phyloP scores from a whole-genome alignment of 2,329 filamentous ascomycete genomes.

The Epichloe coenophiala region DNA sequence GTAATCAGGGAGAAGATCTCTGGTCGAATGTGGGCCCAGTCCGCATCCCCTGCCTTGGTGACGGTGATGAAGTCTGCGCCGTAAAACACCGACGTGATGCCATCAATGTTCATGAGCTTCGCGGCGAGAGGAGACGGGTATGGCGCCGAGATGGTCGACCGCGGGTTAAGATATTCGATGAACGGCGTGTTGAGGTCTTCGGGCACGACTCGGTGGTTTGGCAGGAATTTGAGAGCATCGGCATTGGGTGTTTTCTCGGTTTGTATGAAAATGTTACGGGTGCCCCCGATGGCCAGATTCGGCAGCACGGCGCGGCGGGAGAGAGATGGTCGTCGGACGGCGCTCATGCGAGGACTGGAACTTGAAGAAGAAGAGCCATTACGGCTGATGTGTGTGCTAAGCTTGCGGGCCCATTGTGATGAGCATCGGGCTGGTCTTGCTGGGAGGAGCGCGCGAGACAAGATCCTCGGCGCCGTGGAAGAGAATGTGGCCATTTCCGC shows the following conservation, averaged over 20 bases:
- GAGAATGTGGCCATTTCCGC: slow-evolving; percentile 10
- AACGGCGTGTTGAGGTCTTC: slow-evolving; percentile 59
- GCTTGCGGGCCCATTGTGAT: slow-evolving; percentile 15
- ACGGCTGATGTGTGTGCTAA: slow-evolving; percentile 13
- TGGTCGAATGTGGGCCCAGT: slow-evolving; percentile 90
- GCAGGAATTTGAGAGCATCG: slow-evolving; percentile 91
- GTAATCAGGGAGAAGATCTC: slow-evolving; percentile 94
- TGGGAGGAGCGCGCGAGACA: slow-evolving; percentile 13
- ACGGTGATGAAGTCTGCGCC: slow-evolving; percentile 94
- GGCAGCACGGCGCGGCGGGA: slow-evolving; percentile 5
- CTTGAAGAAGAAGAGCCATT: background rate
- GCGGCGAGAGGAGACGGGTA: slow-evolving; percentile 85
- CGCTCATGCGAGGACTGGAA: background rate
- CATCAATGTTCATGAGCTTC: slow-evolving; percentile 83
- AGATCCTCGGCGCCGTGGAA: slow-evolving; percentile 11
- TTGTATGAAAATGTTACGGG: slow-evolving; percentile 89
- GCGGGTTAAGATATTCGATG: slow-evolving; percentile 82
- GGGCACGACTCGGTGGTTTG: slow-evolving; percentile 77
- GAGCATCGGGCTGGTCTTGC: slow-evolving; percentile 10
- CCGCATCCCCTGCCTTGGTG: slow-evolving; percentile 74
- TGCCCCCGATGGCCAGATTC: slow-evolving; percentile 15
- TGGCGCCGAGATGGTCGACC: slow-evolving; percentile 76
- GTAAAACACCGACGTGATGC: slow-evolving; percentile 90
- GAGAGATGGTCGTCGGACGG: slow-evolving; percentile 6
- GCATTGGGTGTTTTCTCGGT: slow-evolving; percentile 88